These are phyloP conservation scores for Chenopodium formosanum DNA, from an alignment of 148 eudicot species.

Conservation along the genomic window DNA sequence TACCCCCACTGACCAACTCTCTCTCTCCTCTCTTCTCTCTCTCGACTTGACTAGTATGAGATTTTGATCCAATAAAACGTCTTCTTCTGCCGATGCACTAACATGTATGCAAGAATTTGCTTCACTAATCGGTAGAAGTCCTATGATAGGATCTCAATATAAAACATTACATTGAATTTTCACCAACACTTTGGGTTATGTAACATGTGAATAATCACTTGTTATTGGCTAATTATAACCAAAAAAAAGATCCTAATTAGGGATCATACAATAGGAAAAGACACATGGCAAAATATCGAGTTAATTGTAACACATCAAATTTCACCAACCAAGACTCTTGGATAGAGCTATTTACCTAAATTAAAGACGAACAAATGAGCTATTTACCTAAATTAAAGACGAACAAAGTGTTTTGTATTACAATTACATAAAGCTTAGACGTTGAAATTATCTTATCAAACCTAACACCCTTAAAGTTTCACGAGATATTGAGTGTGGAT, in stretches of 20 bases:
- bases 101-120: too few species aligned
- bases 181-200: not conserved
- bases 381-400: not conserved
- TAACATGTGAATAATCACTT: slow-evolving; percentile 17
- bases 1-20: too few species aligned
- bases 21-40: too few species aligned
- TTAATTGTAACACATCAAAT: not conserved
- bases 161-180: too few species aligned
- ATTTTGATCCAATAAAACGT: too few species aligned
- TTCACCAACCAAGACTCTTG: not conserved
- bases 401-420: not conserved
- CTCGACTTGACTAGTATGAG: too few species aligned
- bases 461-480: not conserved
- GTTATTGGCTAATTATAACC: not conserved
- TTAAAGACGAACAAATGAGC: not conserved
- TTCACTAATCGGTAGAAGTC: not conserved
- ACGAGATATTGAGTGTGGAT: slow-evolving; percentile 5
- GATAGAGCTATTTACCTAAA: not conserved
- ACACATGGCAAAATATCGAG: slow-evolving; percentile 13
- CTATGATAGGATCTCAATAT: not conserved
- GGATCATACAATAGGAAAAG: not conserved
- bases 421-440: too few species aligned
- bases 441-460: not conserved
- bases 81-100: too few species aligned
- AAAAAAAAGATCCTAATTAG: not conserved